A percentile compares a stretch with the other conserved stretches of the same genome.
These are phyloP conservation scores for Talaromyces sp. DNA, from an alignment of 2,329 filamentous ascomycete genomes.

Conservation along the genomic window DNA sequence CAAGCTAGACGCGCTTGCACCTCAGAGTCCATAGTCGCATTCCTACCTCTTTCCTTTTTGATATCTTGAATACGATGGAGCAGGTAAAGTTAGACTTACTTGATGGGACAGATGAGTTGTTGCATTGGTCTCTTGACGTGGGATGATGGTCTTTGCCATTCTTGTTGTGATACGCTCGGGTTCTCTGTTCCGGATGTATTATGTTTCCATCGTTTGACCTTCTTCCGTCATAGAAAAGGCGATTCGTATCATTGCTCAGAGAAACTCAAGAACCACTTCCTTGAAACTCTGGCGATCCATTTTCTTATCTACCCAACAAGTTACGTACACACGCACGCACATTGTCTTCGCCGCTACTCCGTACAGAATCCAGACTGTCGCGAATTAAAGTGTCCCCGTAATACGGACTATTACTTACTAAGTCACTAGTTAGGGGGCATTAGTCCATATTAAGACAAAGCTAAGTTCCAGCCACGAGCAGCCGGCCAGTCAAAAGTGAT, in stretches of 20 bases:
- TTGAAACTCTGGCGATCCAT: neutral
- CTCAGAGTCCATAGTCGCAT: neutral
- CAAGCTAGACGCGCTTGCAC: conserved; percentile 34
- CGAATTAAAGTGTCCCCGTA: conserved; percentile 2
- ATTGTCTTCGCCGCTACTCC: neutral
- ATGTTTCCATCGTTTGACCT: neutral
- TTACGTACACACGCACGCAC: neutral
- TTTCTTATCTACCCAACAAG: neutral
- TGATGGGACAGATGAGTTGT: neutral
- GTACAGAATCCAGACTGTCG: neutral
- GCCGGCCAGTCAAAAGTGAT: neutral
- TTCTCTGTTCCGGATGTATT: neutral
- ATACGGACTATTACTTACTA: conserved; percentile 1
- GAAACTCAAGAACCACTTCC: neutral
- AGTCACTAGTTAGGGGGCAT: neutral
- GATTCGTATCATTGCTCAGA: neutral
- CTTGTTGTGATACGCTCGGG: neutral
- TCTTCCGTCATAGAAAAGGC: conserved; percentile 1
- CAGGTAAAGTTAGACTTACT: neutral
- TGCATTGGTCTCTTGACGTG: neutral
- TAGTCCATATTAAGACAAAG: neutral
- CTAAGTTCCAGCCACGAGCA: conserved; percentile 5
- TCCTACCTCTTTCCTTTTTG: neutral
- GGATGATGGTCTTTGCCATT: neutral
- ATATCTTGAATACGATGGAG: neutral